Evolutionary conservation across 306 rosid species (phyloP), one percentile per base, ranked within the genome.

Genomic region (Ormosia semicastrata): DNA sequence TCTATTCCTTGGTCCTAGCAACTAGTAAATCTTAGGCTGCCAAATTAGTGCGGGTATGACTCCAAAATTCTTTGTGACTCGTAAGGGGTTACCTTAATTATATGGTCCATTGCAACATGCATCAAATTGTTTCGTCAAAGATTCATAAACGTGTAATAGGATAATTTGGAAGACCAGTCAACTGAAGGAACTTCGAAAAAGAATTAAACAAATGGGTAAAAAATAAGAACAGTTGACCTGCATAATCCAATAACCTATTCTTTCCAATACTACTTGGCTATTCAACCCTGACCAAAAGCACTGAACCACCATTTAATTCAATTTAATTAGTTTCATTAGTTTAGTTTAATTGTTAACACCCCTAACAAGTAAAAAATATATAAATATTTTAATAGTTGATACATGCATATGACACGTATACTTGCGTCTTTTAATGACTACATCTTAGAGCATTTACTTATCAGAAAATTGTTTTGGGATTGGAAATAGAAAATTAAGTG

Each of bases 1-100:
- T 36, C 4, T 52, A 54, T 81, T 81, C 76, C 29, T 52, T 58
- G 78, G 78, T 41, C 47, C 32, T n/a, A 84, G 3, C 79, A 60
- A 60, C 74, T 72, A 59, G 69, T 79, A 18, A 58, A 71, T 32
- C 32, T 68, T 75, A 60, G 84, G 78, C 82, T 32, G 79, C 82
- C 85, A 43, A 71, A 75, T 79, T 11, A 37, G n/a, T 30, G 77
- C 18, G 2, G 60, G 41, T 52, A 17, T 3, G 36, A 56, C 46
- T 66, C 39, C 66, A 64, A 33, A 1, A 4, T 64, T 71, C 8
- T 36, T 62, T 24, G 2, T 36, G 70, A 57, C 17, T 37, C 30
- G 8, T 58, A 60, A 75, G 34, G 33, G 6, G 24, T 54, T 24
- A 3, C 43, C 4, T 56, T 73, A 36, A 56, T 15, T 75, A 0